Conservation (phyloP, 1,139 yeast species). For the Sugiyamaella grinbergsii region DNA sequence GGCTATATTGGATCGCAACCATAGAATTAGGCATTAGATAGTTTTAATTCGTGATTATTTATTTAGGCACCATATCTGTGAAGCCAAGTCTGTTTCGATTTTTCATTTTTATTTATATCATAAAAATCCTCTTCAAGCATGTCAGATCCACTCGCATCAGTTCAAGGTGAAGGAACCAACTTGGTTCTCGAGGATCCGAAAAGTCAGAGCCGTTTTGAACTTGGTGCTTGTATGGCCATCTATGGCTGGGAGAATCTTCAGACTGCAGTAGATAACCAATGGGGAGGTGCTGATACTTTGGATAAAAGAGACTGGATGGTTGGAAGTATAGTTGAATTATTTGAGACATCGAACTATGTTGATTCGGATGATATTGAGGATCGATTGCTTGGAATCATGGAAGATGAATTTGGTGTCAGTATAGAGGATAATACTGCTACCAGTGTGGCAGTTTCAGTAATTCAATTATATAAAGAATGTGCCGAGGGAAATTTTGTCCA, state of each 20-base stretch:
- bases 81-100: background rate
- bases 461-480: slow-evolving; percentile 69
- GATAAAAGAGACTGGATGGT: slow-evolving; percentile 97
- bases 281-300: slow-evolving; percentile 94
- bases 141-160: slow-evolving; percentile 21
- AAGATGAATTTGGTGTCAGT: slow-evolving; percentile 87
- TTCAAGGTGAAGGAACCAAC: slow-evolving; percentile 40
- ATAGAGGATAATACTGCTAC: slow-evolving; percentile 89
- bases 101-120: background rate
- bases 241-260: slow-evolving; percentile 86
- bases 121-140: background rate
- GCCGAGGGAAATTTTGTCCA: slow-evolving; percentile 51
- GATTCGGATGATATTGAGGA: slow-evolving; percentile 84
- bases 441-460: slow-evolving; percentile 65
- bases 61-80: background rate
- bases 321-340: slow-evolving; percentile 78
- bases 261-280: slow-evolving; percentile 89
- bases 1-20: too few species aligned
- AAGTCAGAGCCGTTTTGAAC: slow-evolving; percentile 81
- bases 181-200: slow-evolving; percentile 61
- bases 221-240: slow-evolving; percentile 90
- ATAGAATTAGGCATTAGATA: too few species aligned
- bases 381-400: slow-evolving; percentile 83
- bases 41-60: too few species aligned
- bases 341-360: slow-evolving; percentile 52